Base-by-base conservation (phyloP, 2,329 filamentous ascomycete species). In the Myriosclerotinia scirpicola region DNA sequence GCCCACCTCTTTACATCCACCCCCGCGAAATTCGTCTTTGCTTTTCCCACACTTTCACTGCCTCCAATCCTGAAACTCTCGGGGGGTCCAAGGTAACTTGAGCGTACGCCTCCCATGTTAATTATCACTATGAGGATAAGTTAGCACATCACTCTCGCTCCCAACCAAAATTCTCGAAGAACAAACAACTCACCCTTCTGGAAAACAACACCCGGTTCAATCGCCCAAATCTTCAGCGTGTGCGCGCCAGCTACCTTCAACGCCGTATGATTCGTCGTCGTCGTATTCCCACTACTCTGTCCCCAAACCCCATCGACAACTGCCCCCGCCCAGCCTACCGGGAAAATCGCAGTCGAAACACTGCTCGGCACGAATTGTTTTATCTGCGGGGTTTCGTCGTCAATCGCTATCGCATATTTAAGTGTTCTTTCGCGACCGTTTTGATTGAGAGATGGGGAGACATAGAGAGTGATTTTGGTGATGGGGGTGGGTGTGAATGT, bases 401-500 rank as follows among this genome's bases (percentile, higher is more conserved):
- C 83, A 5, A 85, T 75, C 0, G 79, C 76, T 9, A 86, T 76
- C 38, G 76, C 82, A 71, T 86, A 85, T 71, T 84, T 80, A 0
- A 86, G 78, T 0, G 83, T 83, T 12, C 78, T 78, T 8, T 75
- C 70, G 50, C 83, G 79, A 36, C 82, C 83, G 4, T 70, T 68
- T 50, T 71, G 84, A 71, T 86, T 86, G 54, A 81, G 80, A 0
- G 78, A 79, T 0, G 84, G 83, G 11, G 83, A 84, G 67, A 87
- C 78, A 74, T 81, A 82, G 3, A 86, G 78, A 0, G 82, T 81
- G 1, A 81, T 76, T 6, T 80, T 75, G 1, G 70, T 69, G 3
- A 65, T 42, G 9, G 70, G 56, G 26, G 75, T 75, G 66, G 81
- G 80, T 54, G 82, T 84, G 78, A 87, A 89, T 15, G 87, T 79